Evolutionary conservation across 257 asterid species (phyloP).

Genomic region (Ilex aquifolium): DNA sequence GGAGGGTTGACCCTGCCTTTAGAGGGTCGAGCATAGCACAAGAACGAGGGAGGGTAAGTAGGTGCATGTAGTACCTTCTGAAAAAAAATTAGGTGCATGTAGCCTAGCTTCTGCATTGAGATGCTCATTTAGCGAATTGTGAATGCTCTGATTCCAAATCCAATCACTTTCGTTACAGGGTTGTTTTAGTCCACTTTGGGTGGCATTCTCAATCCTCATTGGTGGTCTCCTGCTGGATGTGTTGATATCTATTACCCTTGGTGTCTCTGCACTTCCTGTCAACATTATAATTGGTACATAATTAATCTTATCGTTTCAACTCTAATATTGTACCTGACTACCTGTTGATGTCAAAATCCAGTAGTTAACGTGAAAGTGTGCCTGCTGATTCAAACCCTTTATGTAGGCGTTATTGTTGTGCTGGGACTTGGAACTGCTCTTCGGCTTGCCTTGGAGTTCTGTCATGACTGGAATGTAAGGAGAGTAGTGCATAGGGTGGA

Average conservation of each 20-base stretch:
- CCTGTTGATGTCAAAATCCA: background rate
- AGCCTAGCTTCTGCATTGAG: background rate
- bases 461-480: conserved; percentile 66
- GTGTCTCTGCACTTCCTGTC: conserved; percentile 75
- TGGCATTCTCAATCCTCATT: conserved; percentile 67
- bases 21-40: conserved; percentile 27
- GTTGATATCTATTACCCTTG: conserved; percentile 63
- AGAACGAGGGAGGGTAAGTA: conserved; percentile 49
- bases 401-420: conserved; percentile 68
- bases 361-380: background rate
- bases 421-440: conserved; percentile 80
- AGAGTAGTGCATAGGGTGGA: conserved; percentile 67
- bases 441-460: conserved; percentile 68
- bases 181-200: conserved; percentile 70
- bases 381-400: background rate
- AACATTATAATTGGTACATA: conserved; percentile 65
- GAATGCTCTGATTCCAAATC: conserved; percentile 4
- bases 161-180: conserved; percentile 34
- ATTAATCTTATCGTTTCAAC: background rate
- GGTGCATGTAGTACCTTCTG: background rate
- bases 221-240: conserved; percentile 77
- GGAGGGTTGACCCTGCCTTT: conserved; percentile 64
- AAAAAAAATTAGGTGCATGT: no score
- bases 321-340: no score
- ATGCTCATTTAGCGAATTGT: background rate